Base-by-base conservation (phyloP, 2,329 filamentous ascomycete genomes). In the Alternaria burnsii region DNA sequence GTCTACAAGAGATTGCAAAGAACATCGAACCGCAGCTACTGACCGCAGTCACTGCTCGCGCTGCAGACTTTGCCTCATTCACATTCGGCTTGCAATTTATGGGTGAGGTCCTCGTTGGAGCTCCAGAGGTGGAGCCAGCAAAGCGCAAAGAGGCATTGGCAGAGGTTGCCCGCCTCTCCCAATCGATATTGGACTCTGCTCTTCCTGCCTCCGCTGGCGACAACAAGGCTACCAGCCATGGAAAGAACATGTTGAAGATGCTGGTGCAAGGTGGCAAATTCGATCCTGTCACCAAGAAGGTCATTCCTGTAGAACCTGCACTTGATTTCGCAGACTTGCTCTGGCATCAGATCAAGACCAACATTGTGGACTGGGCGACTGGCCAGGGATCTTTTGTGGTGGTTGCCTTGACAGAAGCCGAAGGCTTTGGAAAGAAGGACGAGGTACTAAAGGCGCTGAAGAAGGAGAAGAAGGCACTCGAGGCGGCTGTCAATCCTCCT, bases 231-330 rank as follows among this genome's bases (percentile, higher is more conserved):
- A 88, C 26, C 82, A 86, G 70, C 85, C 86, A 38, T 84, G 69
- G 91, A 88, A 41, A 93, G 92, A 90, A 93, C 60, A 91, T 97
- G 89, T 86, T 98, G 71, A 97, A 97, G 82, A 91, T 91, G 0
- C 86, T 99, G 8, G 93, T 97, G 24, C 90, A 93, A 55, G 95
- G 95, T 42, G 95, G 96, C 26, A 89, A 88, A 59, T 99, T 91
- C 75, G 93, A 98, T 79, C 87, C 88, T 62, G 85, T 85, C 43
- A 85, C 87, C 2, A 93, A 93, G 79, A 88, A 74, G 52, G 79
- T 95, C 44, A 86, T 91, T 71, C 87, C 88, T 22, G 85, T 91
- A 2, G 88, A 93, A 50, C 93, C 93, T 16, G 86, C 91, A 8
- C 84, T 98, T 57, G 86, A 89, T 51, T 99, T 99, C 76, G 88